Evolutionary conservation across 805 yeast species (phyloP).

Genomic region (Yarrowia hollandica): DNA sequence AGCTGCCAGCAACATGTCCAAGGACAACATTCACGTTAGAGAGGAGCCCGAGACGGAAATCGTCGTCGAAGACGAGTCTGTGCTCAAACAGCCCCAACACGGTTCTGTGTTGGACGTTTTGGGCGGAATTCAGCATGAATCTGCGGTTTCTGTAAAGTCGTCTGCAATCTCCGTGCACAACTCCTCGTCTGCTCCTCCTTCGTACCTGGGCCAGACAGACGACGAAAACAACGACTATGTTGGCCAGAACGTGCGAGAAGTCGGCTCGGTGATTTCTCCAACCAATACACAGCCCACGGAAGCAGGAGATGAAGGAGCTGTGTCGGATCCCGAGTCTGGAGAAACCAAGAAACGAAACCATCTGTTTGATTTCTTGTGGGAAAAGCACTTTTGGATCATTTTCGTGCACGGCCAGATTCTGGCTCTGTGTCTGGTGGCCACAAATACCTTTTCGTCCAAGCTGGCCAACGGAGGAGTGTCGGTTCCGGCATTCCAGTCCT

Average conservation of each 20-base stretch:
- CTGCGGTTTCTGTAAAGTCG: not conserved
- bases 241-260: not conserved
- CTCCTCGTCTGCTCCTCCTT: too few species aligned
- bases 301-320: not conserved
- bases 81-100: not conserved
- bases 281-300: not conserved
- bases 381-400: constrained; percentile 44
- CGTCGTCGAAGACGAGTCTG: not conserved
- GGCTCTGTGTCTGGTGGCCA: constrained; percentile 46
- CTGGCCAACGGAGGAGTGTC: constrained; percentile 44
- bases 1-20: too few species aligned
- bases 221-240: not conserved
- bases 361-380: constrained; percentile 13
- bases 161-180: not conserved
- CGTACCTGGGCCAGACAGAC: not conserved
- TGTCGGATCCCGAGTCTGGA: not conserved
- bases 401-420: constrained; percentile 47
- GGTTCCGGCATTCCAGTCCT: constrained; percentile 49
- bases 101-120: not conserved
- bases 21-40: constrained; percentile 4
- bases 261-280: not conserved
- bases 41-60: constrained; percentile 1
- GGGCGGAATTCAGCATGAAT: not conserved
- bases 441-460: constrained; percentile 48
- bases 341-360: constrained; percentile 2